A percentile compares a stretch with the other conserved stretches of the same genome.
These are phyloP conservation scores for Colletotrichum destructivum DNA, from an alignment of 2,329 filamentous ascomycete genomes.

Conservation along the genomic window DNA sequence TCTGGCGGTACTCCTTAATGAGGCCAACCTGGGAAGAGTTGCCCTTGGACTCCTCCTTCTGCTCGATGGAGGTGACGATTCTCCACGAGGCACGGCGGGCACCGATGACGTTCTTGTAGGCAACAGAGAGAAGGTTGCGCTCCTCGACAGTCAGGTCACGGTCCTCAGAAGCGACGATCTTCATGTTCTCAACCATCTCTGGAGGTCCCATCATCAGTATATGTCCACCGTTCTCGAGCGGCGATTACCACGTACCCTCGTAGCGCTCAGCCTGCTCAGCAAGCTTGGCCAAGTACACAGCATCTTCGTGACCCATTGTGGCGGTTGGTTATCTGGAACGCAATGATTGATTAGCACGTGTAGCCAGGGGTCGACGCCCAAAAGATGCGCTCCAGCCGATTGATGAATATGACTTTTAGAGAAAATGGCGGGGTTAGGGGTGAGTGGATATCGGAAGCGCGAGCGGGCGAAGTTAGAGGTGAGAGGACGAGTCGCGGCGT, in stretches of 20 bases:
- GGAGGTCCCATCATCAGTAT: slow-evolving; percentile 45
- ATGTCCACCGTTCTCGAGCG: slow-evolving; percentile 23
- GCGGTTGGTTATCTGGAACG: slow-evolving; percentile 51
- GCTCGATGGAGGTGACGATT: slow-evolving; percentile 98
- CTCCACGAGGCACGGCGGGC: slow-evolving; percentile 97
- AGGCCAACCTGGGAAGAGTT: slow-evolving; percentile 90
- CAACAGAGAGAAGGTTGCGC: slow-evolving; percentile 96
- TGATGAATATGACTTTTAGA: slow-evolving; percentile 1
- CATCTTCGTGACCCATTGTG: slow-evolving; percentile 99
- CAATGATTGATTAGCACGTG: slow-evolving; percentile 34
- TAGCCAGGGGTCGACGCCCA: slow-evolving; percentile 7
- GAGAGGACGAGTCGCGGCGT: slow-evolving; percentile 26
- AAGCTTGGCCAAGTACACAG: slow-evolving; percentile 99
- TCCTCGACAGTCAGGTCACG: slow-evolving; percentile 91
- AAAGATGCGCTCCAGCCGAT: slow-evolving; percentile 14
- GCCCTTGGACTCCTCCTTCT: slow-evolving; percentile 99
- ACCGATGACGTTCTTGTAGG: slow-evolving; percentile 99
- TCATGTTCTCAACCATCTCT: slow-evolving; percentile 99
- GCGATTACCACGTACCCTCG: slow-evolving; percentile 79
- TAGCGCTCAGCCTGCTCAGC: slow-evolving; percentile 99
- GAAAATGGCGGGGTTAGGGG: background rate
- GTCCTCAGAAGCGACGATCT: slow-evolving; percentile 92
- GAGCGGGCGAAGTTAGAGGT: slow-evolving; percentile 4
- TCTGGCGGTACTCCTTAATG: slow-evolving; percentile 98
- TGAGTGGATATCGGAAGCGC: slow-evolving; percentile 18